Evolutionary conservation across 164 flowering plant genomes (phyloP).

Genomic region (Aristolochia contorta): DNA sequence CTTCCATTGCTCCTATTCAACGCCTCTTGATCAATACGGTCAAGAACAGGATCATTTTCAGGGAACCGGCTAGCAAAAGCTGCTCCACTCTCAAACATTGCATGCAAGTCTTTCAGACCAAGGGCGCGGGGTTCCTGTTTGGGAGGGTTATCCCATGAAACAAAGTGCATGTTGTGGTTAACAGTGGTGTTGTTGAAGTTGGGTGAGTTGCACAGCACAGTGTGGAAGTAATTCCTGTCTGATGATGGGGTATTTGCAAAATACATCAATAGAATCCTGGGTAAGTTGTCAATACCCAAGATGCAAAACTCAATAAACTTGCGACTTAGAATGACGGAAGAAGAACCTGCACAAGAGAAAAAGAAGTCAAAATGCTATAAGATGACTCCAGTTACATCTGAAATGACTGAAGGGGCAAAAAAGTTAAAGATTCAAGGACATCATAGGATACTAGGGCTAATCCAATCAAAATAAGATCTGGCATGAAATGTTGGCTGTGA

Average conservation of each 20-base stretch:
- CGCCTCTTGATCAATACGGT: constrained; percentile 61
- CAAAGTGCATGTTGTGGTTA: constrained; percentile 55
- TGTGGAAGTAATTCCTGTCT: constrained; percentile 65
- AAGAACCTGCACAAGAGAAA: constrained; percentile 47
- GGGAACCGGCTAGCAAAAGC: constrained; percentile 61
- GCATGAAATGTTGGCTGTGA: no score
- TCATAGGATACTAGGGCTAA: neutral
- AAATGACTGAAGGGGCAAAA: no score
- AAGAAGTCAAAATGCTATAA: neutral
- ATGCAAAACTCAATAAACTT: constrained; percentile 70
- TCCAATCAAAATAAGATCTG: neutral
- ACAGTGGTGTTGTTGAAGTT: constrained; percentile 56
- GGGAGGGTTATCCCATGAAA: constrained; percentile 26
- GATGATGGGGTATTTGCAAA: constrained; percentile 68
- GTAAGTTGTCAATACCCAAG: constrained; percentile 76
- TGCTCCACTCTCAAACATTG: constrained; percentile 64
- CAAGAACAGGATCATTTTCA: constrained; percentile 50
- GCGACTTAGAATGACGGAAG: constrained; percentile 56
- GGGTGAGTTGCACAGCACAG: constrained; percentile 59
- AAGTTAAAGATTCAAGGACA: neutral
- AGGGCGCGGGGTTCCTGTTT: constrained; percentile 29
- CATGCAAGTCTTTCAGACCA: constrained; percentile 34
- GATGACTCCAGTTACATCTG: no score
- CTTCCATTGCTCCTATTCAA: constrained; percentile 38
- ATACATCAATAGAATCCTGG: constrained; percentile 82